Evolutionary conservation across 257 asterid species (phyloP).

Genomic region (Buddleja alternifolia): DNA sequence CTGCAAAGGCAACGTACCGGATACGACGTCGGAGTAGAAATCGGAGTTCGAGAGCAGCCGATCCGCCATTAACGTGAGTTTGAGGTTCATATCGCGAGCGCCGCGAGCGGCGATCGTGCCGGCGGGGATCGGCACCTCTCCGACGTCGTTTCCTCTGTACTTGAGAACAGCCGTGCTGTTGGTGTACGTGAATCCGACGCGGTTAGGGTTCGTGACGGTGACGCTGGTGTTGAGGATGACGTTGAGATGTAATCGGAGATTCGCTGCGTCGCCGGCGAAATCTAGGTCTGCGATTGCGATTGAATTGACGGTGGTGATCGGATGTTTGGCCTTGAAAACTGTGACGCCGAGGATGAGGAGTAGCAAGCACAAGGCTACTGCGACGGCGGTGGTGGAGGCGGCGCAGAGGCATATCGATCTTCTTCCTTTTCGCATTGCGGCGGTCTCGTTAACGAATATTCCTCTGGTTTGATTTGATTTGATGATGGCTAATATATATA

Average conservation of each 20-base stretch:
- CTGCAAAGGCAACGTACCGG: constrained; percentile 49
- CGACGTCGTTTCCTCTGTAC: constrained; percentile 56
- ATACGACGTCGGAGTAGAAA: constrained; percentile 35
- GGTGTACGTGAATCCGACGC: constrained; percentile 51
- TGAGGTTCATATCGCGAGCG: constrained; percentile 42
- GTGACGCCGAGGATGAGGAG: constrained; percentile 51
- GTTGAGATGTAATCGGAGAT: constrained; percentile 38
- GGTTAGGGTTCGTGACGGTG: constrained; percentile 54
- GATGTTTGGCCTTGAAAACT: constrained; percentile 60
- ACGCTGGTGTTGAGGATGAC: constrained; percentile 41
- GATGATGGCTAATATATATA: no score
- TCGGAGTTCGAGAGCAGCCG: constrained; percentile 44
- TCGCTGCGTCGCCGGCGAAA: constrained; percentile 36
- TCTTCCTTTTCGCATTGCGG: constrained; percentile 26
- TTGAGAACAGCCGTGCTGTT: constrained; percentile 43
- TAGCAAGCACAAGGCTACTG: constrained; percentile 35
- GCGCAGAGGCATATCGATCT: constrained; percentile 30
- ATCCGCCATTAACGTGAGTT: constrained; percentile 63
- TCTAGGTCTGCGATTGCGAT: constrained; percentile 42
- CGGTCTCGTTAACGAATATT: no score
- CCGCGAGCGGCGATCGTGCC: constrained; percentile 45
- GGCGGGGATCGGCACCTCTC: constrained; percentile 55
- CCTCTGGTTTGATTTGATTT: no score
- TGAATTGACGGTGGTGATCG: constrained; percentile 48
- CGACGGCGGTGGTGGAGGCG: constrained; percentile 27